Percentiles rank a stretch among this genome's conserved stretches.
phyloP scores from a whole-genome alignment of 2,329 filamentous ascomycete species.

The Colletotrichum zoysiae region DNA sequence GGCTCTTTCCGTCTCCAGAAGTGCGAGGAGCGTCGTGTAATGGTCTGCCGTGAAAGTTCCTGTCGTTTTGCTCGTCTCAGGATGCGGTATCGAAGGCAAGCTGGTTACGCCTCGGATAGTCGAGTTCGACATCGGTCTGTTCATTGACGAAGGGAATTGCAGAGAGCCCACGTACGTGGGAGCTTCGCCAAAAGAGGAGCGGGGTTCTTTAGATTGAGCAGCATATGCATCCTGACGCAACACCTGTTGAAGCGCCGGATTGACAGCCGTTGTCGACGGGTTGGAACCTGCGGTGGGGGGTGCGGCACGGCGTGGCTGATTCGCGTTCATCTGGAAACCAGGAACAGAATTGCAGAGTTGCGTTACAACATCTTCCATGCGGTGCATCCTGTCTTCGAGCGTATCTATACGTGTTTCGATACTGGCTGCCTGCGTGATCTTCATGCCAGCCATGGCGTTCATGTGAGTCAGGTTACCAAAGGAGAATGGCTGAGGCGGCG shows the following conservation, averaged over 20 bases:
- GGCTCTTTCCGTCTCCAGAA: constrained; percentile 69
- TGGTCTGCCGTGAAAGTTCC: constrained; percentile 57
- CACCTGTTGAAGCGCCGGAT: constrained; percentile 49
- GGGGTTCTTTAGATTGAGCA: constrained; percentile 57
- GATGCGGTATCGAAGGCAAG: constrained; percentile 56
- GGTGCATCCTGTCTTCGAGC: constrained; percentile 65
- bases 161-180: constrained; percentile 60
- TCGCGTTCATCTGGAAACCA: constrained; percentile 52
- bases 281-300: constrained; percentile 45
- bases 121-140: constrained; percentile 58
- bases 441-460: constrained; percentile 65
- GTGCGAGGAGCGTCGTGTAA: constrained; percentile 62
- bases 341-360: constrained; percentile 63
- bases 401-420: constrained; percentile 65
- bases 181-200: constrained; percentile 60
- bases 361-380: constrained; percentile 65
- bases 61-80: constrained; percentile 43
- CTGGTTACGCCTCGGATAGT: constrained; percentile 63
- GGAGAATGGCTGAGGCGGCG: constrained; percentile 65
- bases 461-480: constrained; percentile 63
- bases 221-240: constrained; percentile 47
- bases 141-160: constrained; percentile 49
- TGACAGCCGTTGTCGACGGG: constrained; percentile 46
- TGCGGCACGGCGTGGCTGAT: constrained; percentile 46
- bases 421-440: constrained; percentile 67